Base-by-base conservation (phyloP, 345 rosid species). In the Corchorus olitorius region DNA sequence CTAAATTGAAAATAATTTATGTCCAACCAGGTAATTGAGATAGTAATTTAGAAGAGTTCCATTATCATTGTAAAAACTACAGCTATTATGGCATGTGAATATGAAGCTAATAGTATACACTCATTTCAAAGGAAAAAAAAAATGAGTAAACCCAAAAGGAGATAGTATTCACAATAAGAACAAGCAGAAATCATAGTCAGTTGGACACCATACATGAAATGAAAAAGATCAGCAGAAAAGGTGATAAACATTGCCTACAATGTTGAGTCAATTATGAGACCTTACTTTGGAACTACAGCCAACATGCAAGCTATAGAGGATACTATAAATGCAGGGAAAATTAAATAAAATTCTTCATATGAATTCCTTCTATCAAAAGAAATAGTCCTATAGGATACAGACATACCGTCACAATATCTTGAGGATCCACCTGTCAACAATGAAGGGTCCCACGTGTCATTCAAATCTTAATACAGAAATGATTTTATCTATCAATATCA, bases 321-420 rank as follows among this genome's bases (percentile, higher is more conserved):
- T 2, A 33, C 49, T 3, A 15, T 15, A 27, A 0, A 20, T 20
- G 41, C 39, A 69, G 43, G 2, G 50, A 70, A 17, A 15, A 8
- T 27, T 27, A 53, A 52, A 5, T 4, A 48, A 22, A 5, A 6
- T 69, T 37, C 14, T 27, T 49, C 58, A 8, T 27, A 68, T 68
- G 41, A 17, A 52, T 34, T 27, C 43, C 27, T 70, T 16, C 17
- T 34, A 34, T 52, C 2, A 34, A 6, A 70, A 52, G 46, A 52
- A 4, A 70, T 52, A 33, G 45, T 35, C 11, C 33, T 70, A 52
- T 33, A 9, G 60, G 61, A 17, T 16, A 43, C 45, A 34, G 39
- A 84, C 97, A 81, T 88, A 93, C 98, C 93, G 85, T 95, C 73
- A 95, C 99, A 46, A 95, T 93, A 85, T 95, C 99, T 88, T 95